Base-by-base conservation (phyloP, 2,329 filamentous ascomycete species). In the Venturiaceae sp. region DNA sequence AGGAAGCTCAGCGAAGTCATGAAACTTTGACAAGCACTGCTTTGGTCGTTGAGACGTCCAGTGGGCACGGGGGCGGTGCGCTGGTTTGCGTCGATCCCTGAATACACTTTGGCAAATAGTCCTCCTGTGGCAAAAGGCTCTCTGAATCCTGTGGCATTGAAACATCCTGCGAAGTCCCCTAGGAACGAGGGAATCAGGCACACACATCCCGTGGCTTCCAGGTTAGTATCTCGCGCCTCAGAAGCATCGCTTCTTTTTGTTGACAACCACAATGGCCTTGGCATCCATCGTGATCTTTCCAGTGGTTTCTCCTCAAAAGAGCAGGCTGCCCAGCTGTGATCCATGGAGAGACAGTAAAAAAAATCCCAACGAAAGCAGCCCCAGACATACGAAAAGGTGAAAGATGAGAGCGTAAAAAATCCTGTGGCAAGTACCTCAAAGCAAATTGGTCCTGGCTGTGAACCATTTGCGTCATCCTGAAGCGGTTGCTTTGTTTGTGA, bases 381-480 rank as follows among this genome's bases (percentile, higher is more conserved):
- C 16, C 21, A 26, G 44, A 50, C 44, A 50, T 50, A 50, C 44
- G 44, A 50, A 50, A 41, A 30, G 14, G 28, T 30, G 44, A 50
- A n/a, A 30, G 30, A 50, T 3, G 4, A 26, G 26, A 44, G 21
- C 23, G 21, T 16, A 39, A 19, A 6, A 30, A 50, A 50, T 50
- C 44, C 44, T 50, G 26, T 50, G 44, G 44, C 44, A 50, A 50
- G 44, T 50, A 50, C 44, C 44, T 50, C 44, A 32, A 32, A 50
- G 44, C 44, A 50, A 50, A n/a, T 32, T 50, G 44, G 44, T 50
- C 44, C 44, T 32, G 44, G 44, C 44, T 50, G n/a, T 23, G 44
- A n/a, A 50, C 44, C 44, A 30, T 50, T 30, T 50, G 44, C 44
- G 44, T 50, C 44, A 50, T 50, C 44, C 44, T 50, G 44, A 50